Evolutionary conservation across 495 filamentous ascomycete genomes (phyloP).

Genomic region (Penicillium lividum): DNA sequence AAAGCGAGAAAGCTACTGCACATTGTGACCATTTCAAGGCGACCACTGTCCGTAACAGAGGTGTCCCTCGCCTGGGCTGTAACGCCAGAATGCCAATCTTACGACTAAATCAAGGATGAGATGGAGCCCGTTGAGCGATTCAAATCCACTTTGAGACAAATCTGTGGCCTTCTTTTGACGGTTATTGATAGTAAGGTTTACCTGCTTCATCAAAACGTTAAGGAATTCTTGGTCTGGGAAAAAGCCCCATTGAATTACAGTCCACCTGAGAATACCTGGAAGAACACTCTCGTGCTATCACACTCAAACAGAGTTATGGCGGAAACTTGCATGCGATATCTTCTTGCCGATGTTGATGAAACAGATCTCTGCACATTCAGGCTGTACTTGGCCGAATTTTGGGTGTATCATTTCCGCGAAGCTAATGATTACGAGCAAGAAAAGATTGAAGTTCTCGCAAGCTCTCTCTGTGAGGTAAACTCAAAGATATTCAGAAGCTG

Average conservation of each 20-base stretch:
- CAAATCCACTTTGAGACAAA: slow-evolving; percentile 23
- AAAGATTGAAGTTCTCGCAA: too few relatives aligned
- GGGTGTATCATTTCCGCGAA: too few relatives aligned
- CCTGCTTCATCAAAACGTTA: slow-evolving; percentile 43
- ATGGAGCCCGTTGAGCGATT: slow-evolving; percentile 15
- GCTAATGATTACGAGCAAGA: too few relatives aligned
- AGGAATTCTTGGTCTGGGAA: slow-evolving; percentile 3
- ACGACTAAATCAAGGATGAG: background rate
- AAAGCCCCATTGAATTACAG: background rate
- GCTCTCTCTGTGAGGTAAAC: too few relatives aligned
- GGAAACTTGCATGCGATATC: too few relatives aligned
- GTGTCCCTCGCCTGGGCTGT: slow-evolving; percentile 40
- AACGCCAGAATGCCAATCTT: background rate
- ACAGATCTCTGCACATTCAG: too few relatives aligned
- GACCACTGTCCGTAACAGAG: slow-evolving; percentile 43
- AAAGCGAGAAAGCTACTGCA: slow-evolving; percentile 37
- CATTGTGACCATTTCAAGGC: slow-evolving; percentile 38
- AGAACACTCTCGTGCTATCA: too few relatives aligned
- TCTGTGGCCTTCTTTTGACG: slow-evolving; percentile 43
- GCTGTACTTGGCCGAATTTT: too few relatives aligned
- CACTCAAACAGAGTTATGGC: too few relatives aligned
- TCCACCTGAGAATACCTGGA: too few relatives aligned
- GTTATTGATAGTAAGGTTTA: slow-evolving; percentile 39
- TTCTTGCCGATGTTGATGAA: too few relatives aligned
- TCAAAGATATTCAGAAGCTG: too few relatives aligned